Base-by-base conservation (phyloP, 108 stramenopile genomes). In the Pseudonitzschia multiseries region DNA sequence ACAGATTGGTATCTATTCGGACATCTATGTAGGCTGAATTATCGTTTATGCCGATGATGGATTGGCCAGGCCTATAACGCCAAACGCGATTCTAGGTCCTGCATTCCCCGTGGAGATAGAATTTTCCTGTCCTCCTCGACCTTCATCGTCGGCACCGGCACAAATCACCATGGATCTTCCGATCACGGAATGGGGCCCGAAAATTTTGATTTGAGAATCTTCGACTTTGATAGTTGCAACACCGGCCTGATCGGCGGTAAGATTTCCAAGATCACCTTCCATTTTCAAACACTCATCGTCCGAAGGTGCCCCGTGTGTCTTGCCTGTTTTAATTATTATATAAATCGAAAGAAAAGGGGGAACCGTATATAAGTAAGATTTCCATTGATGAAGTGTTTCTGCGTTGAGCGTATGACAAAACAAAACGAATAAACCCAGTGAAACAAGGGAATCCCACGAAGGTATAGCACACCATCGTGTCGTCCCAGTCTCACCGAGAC, bases 151-250 rank as follows among this genome's bases (percentile, higher is more conserved):
- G 73, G 88, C 90, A 52, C 87, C 83, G n/a, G 86, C 92, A 36
- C 81, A 90, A 71, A 97, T 71, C 59, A 96, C 79, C 60, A 97
- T 81, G n/a, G 93, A 89, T 65, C 97, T 79, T 57, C 97, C 97
- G 76, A 97, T 94, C 42, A 96, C 86, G 10, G 90, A 92, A 80
- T 97, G 97, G 32, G 97, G 95, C 51, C 97, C 97, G 69, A 95
- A 87, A 21, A 97, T 80, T 66, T 94, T 88, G 65, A 97, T 88
- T 71, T 88, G 68, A 14, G 75, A 65, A 71, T 97, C 97, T 44
- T 91, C 81, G 41, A 97, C 82, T 57, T 86, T 66, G 28, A 97
- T 86, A 22, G 62, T 73, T 57, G 83, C 82, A 28, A 73, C 65
- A 60, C 95, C 96, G 40, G 83, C 70, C 21, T 90, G 94, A 69